Conservation (phyloP, 345 rosid genomes). For the Angophora floribunda region DNA sequence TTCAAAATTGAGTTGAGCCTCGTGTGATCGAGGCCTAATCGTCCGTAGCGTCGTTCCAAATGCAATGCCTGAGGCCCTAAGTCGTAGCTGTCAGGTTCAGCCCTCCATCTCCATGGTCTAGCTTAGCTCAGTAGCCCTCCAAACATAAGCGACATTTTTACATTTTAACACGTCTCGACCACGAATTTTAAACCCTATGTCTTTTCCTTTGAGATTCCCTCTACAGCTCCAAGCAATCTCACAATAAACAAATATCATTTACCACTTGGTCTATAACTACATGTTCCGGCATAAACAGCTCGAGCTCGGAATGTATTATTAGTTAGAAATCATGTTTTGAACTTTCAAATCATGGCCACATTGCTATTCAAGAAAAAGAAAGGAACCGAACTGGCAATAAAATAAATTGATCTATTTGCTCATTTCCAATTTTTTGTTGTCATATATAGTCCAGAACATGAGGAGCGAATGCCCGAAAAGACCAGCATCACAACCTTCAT, state of each 20-base stretch:
- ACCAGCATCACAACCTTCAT: not conserved
- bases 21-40: not conserved
- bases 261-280: not conserved
- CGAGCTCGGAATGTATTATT: not conserved
- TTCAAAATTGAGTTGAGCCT: not conserved
- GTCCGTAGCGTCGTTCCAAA: not conserved
- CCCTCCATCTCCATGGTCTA: not conserved
- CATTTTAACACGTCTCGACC: not conserved
- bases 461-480: not conserved
- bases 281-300: not conserved
- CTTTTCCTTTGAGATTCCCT: not conserved
- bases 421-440: not conserved
- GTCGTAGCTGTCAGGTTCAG: not conserved
- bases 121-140: not conserved
- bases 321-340: rapidly evolving
- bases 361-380: not conserved
- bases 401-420: rapidly evolving
- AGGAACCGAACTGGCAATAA: not conserved
- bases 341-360: not conserved
- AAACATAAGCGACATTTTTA: not conserved
- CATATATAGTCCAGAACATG: not conserved
- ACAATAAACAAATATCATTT: not conserved
- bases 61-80: not conserved
- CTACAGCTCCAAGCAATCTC: not conserved
- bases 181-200: not conserved